Conservation (phyloP, 1,139 yeast species). For the Blastobotrys indianensis region DNA sequence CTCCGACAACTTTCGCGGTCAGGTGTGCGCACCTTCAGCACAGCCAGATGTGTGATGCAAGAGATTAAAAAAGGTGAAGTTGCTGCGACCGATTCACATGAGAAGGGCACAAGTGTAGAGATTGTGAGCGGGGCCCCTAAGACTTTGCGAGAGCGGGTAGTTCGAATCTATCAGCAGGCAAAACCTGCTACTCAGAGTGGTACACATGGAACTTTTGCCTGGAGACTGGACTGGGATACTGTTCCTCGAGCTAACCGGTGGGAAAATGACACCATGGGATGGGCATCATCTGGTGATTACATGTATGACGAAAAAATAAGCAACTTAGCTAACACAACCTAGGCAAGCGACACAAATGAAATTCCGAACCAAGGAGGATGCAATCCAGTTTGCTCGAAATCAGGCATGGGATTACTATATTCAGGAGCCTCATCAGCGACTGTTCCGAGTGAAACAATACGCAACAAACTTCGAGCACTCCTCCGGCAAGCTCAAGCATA, state of each 20-base stretch:
- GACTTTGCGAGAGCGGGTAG: conserved; percentile 61
- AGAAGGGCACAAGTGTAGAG: conserved; percentile 8
- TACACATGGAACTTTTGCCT: conserved; percentile 38
- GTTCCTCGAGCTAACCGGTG: conserved; percentile 74
- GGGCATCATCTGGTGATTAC: conserved; percentile 73
- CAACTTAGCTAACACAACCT: conserved; percentile 12
- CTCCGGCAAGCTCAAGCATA: conserved; percentile 68
- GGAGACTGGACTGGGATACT: conserved; percentile 86
- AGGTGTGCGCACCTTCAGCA: conserved; percentile 11
- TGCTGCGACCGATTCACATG: conserved; percentile 4
- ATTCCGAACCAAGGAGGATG: conserved; percentile 71
- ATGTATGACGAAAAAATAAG: conserved; percentile 38
- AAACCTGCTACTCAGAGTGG: conserved; percentile 84
- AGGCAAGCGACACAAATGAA: conserved; percentile 70
- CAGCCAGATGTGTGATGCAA: conserved; percentile 12
- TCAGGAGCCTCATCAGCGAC: conserved; percentile 73
- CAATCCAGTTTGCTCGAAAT: conserved; percentile 71
- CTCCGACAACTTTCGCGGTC: neutral
- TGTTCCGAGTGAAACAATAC: conserved; percentile 70
- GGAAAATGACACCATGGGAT: conserved; percentile 88
- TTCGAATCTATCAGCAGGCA: conserved; percentile 70
- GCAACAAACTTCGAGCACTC: conserved; percentile 67
- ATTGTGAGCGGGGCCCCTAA: conserved; percentile 71
- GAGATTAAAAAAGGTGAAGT: conserved; percentile 7
- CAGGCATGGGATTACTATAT: conserved; percentile 83